Evolutionary conservation across 2,329 filamentous ascomycete species (phyloP).

Genomic region (Aciculosporium take): DNA sequence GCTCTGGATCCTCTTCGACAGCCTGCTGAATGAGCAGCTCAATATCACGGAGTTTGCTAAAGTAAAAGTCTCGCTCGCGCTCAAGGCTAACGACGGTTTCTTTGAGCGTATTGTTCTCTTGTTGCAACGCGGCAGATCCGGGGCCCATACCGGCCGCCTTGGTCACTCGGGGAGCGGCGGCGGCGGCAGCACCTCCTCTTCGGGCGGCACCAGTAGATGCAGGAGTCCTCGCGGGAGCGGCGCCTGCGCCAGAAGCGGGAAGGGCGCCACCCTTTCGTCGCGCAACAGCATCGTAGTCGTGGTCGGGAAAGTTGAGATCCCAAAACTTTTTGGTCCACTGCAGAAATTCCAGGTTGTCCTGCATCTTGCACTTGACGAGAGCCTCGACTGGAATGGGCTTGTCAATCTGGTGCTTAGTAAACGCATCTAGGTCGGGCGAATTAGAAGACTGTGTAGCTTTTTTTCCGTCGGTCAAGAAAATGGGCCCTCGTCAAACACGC

Average conservation of each 20-base stretch:
- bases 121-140: constrained; percentile 57
- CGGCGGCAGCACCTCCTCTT: constrained; percentile 45
- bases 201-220: constrained; percentile 35
- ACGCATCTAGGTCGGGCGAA: constrained; percentile 45
- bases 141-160: constrained; percentile 38
- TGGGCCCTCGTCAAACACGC: not conserved
- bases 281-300: constrained; percentile 83
- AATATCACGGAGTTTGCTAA: constrained; percentile 95
- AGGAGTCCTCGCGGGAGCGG: constrained; percentile 31
- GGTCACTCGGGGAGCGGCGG: constrained; percentile 28
- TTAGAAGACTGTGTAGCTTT: constrained; percentile 3
- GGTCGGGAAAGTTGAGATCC: constrained; percentile 95
- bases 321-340: constrained; percentile 96
- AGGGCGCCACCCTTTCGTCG: constrained; percentile 67
- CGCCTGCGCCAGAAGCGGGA: constrained; percentile 26
- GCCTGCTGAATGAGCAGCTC: constrained; percentile 88
- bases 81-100: constrained; percentile 91
- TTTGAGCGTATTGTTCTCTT: constrained; percentile 80
- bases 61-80: constrained; percentile 96
- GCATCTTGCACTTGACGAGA: constrained; percentile 98
- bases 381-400: constrained; percentile 78
- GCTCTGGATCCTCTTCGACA: constrained; percentile 78
- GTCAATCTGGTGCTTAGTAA: constrained; percentile 76
- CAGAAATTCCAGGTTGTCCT: constrained; percentile 97
- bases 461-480: not conserved